phyloP scores from a whole-genome alignment of 257 asterid genomes.

The Ligustrum vulgare region DNA sequence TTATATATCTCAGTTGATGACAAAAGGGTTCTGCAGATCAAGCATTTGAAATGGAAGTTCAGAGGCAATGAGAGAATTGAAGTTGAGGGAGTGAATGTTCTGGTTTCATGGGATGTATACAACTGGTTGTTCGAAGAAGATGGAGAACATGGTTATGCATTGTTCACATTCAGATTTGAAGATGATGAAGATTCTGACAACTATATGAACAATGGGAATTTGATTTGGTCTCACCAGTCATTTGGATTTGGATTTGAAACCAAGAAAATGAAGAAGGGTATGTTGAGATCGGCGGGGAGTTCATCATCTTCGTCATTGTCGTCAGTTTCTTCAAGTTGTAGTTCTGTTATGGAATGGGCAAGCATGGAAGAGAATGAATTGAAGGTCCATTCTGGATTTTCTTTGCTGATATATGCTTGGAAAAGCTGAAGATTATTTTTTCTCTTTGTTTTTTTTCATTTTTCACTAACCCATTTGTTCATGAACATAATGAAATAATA shows the following conservation, averaged over 20 bases:
- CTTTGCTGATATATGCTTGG: conserved; percentile 64
- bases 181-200: conserved; percentile 23
- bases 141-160: conserved; percentile 48
- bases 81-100: conserved; percentile 44
- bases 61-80: conserved; percentile 60
- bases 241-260: conserved; percentile 51
- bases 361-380: conserved; percentile 54
- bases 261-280: conserved; percentile 42
- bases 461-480: not conserved
- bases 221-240: conserved; percentile 34
- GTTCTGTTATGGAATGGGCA: conserved; percentile 68
- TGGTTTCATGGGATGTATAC: conserved; percentile 62
- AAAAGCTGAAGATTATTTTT: conserved; percentile 14
- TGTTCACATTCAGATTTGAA: conserved; percentile 53
- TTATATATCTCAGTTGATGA: conserved; percentile 35
- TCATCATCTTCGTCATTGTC: conserved; percentile 51
- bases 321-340: conserved; percentile 52
- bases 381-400: conserved; percentile 46
- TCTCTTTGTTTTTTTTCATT: not conserved
- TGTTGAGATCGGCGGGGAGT: conserved; percentile 25
- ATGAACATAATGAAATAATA: not conserved
- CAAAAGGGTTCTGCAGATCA: conserved; percentile 42
- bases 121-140: conserved; percentile 46
- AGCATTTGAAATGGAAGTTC: conserved; percentile 65
- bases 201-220: conserved; percentile 5